phyloP scores from a whole-genome alignment of 768 basidiomycete genomes.

The Amanita rubescens region DNA sequence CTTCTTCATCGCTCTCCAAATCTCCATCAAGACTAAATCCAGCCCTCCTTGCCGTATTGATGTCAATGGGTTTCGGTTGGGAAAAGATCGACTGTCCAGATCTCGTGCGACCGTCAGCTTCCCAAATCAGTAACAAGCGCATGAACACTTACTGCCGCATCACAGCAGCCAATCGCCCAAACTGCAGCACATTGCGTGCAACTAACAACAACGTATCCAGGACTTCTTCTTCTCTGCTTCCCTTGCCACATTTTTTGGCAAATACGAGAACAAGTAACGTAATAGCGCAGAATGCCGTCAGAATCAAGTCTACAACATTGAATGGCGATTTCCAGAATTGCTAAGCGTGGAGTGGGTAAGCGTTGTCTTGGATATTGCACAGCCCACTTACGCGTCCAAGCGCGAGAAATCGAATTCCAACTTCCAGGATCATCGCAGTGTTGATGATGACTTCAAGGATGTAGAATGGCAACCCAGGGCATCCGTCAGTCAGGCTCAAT shows the following conservation, averaged over 20 bases:
- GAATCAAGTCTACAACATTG: constrained; percentile 81
- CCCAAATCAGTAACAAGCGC: constrained; percentile 9
- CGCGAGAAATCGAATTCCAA: constrained; percentile 84
- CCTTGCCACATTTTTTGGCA: constrained; percentile 73
- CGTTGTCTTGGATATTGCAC: neutral
- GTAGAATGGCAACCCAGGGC: constrained; percentile 85
- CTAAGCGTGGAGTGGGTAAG: constrained; percentile 34
- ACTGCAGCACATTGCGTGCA: constrained; percentile 88
- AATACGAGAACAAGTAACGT: constrained; percentile 87
- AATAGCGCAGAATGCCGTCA: constrained; percentile 84
- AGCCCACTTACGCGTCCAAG: constrained; percentile 72
- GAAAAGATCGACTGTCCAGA: constrained; percentile 88
- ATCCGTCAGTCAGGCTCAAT: constrained; percentile 75
- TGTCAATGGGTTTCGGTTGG: constrained; percentile 79
- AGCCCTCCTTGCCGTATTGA: constrained; percentile 59
- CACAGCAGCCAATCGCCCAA: constrained; percentile 84
- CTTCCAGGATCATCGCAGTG: constrained; percentile 89
- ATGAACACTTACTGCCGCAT: constrained; percentile 74
- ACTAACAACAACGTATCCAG: constrained; percentile 90
- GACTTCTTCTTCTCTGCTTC: constrained; percentile 89
- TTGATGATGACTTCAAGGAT: constrained; percentile 87
- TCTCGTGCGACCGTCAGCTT: constrained; percentile 29
- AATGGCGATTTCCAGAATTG: constrained; percentile 97
- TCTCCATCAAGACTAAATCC: constrained; percentile 69
- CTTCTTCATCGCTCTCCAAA: constrained; percentile 56